phyloP scores from a whole-genome alignment of 1,284 basidiomycete species.

The Ustilago shanxiensis region DNA sequence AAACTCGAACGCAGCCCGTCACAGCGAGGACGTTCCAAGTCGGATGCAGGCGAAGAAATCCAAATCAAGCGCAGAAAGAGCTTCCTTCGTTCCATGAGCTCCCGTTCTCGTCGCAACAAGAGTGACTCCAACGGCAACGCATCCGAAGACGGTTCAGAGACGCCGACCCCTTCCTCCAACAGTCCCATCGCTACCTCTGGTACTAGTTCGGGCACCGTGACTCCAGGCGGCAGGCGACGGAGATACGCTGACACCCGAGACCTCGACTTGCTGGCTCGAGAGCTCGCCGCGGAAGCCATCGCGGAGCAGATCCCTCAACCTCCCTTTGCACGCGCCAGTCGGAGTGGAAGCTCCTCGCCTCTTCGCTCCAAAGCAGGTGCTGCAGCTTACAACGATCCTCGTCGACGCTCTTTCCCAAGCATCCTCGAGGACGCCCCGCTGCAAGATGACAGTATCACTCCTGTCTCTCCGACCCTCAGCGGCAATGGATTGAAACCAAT shows the following conservation, averaged over 20 bases:
- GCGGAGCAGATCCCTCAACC: conserved; percentile 43
- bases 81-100: conserved; percentile 34
- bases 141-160: conserved; percentile 16
- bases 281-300: conserved; percentile 60
- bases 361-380: conserved; percentile 32
- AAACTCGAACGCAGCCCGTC: conserved; percentile 27
- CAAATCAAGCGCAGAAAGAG: conserved; percentile 46
- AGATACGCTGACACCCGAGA: conserved; percentile 58
- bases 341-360: conserved; percentile 47
- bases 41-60: conserved; percentile 34
- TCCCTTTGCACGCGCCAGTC: conserved; percentile 44
- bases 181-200: conserved; percentile 17
- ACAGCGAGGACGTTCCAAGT: conserved; percentile 46
- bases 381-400: conserved; percentile 33
- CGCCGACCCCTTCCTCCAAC: conserved; percentile 23
- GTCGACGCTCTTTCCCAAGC: conserved; percentile 51
- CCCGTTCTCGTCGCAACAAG: conserved; percentile 25
- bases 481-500: conserved; percentile 33
- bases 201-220: conserved; percentile 29
- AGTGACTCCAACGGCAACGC: conserved; percentile 1
- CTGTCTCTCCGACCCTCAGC: not conserved
- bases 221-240: conserved; percentile 41
- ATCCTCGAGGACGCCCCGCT: conserved; percentile 46
- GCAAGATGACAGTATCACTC: conserved; percentile 29
- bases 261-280: conserved; percentile 56